A percentile compares a stretch with the other conserved stretches of the same genome.
phyloP scores from a whole-genome alignment of 352 stramenopile genomes.

The Phytophthora chlamydospora region DNA sequence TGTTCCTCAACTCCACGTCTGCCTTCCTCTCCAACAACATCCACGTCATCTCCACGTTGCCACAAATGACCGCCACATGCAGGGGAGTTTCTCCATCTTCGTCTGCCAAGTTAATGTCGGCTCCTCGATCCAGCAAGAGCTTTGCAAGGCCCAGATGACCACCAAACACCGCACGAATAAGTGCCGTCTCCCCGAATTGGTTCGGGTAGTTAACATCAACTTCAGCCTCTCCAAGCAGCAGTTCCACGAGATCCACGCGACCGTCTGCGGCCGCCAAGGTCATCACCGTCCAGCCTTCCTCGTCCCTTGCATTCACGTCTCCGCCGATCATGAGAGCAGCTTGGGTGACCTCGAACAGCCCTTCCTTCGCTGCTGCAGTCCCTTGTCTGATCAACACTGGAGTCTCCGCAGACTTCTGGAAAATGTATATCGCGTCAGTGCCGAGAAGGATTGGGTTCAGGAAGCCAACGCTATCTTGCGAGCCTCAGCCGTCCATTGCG shows the following conservation, averaged over 20 bases:
- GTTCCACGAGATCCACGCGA: constrained; percentile 7
- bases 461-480: too few species aligned
- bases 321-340: background rate
- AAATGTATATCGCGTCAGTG: too few species aligned
- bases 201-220: constrained; percentile 5
- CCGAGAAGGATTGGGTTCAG: too few species aligned
- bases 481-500: too few species aligned
- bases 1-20: constrained; percentile 8
- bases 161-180: constrained; percentile 15
- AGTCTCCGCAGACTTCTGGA: too few species aligned
- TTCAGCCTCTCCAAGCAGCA: constrained; percentile 3
- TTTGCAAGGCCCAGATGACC: constrained; percentile 1
- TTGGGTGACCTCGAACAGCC: background rate
- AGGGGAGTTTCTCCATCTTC: constrained; percentile 19
- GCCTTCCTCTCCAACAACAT: constrained; percentile 11
- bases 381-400: too few species aligned
- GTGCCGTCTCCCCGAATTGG: constrained; percentile 16
- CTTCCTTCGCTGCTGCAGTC: constrained; percentile 4
- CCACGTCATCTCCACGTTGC: background rate
- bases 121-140: constrained; percentile 8
- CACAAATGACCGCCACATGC: constrained; percentile 8
- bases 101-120: constrained; percentile 3
- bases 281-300: constrained; percentile 15
- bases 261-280: constrained; percentile 13
- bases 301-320: constrained; percentile 1